Conservation (phyloP, 2,329 filamentous ascomycete genomes). For the Ambrosiella xylebori region DNA sequence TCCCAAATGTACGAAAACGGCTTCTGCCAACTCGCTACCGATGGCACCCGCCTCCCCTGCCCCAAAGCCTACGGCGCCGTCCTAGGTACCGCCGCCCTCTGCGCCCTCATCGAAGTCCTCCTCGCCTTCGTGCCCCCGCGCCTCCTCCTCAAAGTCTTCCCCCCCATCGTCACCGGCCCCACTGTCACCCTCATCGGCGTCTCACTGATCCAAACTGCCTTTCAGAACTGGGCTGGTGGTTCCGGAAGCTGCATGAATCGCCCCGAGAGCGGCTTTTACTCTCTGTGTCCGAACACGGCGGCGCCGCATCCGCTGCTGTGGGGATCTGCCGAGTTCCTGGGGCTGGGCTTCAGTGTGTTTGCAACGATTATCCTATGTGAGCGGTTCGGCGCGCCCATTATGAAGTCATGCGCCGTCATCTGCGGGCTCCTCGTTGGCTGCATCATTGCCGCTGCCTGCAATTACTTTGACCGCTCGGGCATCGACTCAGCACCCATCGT, state of each 20-base stretch:
- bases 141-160: slow-evolving; percentile 55
- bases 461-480: slow-evolving; percentile 58
- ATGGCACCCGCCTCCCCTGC: slow-evolving; percentile 53
- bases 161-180: slow-evolving; percentile 57
- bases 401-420: slow-evolving; percentile 66
- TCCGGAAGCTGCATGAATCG: slow-evolving; percentile 37
- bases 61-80: slow-evolving; percentile 60
- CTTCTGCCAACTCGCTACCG: slow-evolving; percentile 39
- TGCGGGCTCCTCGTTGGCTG: slow-evolving; percentile 58
- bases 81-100: slow-evolving; percentile 50
- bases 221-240: slow-evolving; percentile 65
- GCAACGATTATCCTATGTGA: slow-evolving; percentile 65
- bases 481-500: slow-evolving; percentile 55
- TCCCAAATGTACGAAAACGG: slow-evolving; percentile 63
- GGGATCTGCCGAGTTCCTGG: slow-evolving; percentile 65
- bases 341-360: slow-evolving; percentile 65
- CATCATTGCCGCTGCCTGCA: slow-evolving; percentile 59
- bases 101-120: slow-evolving; percentile 51
- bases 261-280: slow-evolving; percentile 37
- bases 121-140: slow-evolving; percentile 59
- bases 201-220: slow-evolving; percentile 51
- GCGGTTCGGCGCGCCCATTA: slow-evolving; percentile 65
- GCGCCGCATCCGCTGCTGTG: slow-evolving; percentile 59
- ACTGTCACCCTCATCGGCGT: slow-evolving; percentile 58
- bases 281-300: slow-evolving; percentile 45